A percentile compares a stretch with the other conserved stretches of the same genome.
phyloP scores from a whole-genome alignment of 352 stramenopile genomes.

The Phytopythium delawarense region DNA sequence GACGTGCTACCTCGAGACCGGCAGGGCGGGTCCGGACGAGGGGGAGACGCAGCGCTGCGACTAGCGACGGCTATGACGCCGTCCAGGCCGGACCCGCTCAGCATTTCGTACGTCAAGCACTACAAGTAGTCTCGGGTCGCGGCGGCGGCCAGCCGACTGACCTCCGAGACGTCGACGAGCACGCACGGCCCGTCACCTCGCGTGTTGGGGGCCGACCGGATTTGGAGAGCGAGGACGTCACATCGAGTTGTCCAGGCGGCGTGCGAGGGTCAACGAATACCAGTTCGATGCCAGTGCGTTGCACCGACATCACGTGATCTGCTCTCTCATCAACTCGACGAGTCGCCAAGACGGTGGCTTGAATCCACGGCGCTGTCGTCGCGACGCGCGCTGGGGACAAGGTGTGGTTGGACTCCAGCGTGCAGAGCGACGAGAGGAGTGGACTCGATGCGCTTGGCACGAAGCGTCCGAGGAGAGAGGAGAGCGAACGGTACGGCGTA shows the following conservation, averaged over 20 bases:
- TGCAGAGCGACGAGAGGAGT: background rate
- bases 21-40: background rate
- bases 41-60: background rate
- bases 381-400: background rate
- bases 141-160: background rate
- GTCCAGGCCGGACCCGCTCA: slow-evolving; percentile 1
- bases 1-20: background rate
- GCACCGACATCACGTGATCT: background rate
- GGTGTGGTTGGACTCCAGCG: background rate
- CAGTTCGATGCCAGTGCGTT: background rate
- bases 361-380: background rate
- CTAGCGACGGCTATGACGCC: background rate
- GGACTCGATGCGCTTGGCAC: background rate
- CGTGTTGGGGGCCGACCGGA: background rate
- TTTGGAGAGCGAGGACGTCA: background rate
- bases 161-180: background rate
- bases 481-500: background rate
- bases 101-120: slow-evolving; percentile 10
- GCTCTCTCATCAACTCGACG: background rate
- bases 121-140: background rate
- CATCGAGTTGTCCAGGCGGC: background rate
- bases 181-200: background rate
- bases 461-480: background rate
- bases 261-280: background rate
- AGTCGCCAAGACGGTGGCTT: background rate